Evolutionary conservation across 225 moss, liverwort and hornwort genomes (phyloP), one percentile per base, ranked within the genome.

Genomic region (Physcomitrium patens): DNA sequence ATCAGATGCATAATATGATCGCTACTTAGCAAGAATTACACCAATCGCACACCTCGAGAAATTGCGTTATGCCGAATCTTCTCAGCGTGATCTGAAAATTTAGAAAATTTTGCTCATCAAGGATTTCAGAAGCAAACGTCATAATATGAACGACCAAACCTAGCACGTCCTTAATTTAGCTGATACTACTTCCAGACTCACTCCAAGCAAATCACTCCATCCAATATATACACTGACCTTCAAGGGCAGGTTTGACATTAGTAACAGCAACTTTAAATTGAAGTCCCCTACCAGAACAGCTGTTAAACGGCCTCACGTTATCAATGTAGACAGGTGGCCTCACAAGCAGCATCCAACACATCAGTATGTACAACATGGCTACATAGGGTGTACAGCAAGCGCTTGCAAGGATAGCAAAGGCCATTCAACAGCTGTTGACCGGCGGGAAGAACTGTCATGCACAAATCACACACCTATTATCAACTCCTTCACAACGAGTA

Each of bases 11-110:
- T 24, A 24, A 24, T 37, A 1, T 37, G 2, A 52, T 31, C 62
- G 11, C 19, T 69, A 24, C 26, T 12, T 16, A 76, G 63, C 66
- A 65, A 23, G 53, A 46, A 54, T 45, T 14, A 31, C 14, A 26
- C 47, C 41, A 71, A 72, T 61, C 56, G n/a, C 83, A 60, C 71
- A 94, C 97, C 94, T 87, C 92, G 85, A 71, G 92, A 81, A 48
- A 89, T 77, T 60, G 81, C 44, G 73, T 81, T 83, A 70, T 89
- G 94, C 41, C 94, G 85, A 58, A 81, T 78, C 76, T 90, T 94
- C 76, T 94, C 94, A 42, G 89, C 77, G 64, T 92, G 92, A 69
- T 89, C 94, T 93, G 65, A 67, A 84, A 58, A 58, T 3, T 0
- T 4, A 46, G 42, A 24, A 59, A 43, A n/a, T 42, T 7, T 65